Evolutionary conservation across 768 basidiomycete genomes (phyloP).

Genomic region (Russula emetica): DNA sequence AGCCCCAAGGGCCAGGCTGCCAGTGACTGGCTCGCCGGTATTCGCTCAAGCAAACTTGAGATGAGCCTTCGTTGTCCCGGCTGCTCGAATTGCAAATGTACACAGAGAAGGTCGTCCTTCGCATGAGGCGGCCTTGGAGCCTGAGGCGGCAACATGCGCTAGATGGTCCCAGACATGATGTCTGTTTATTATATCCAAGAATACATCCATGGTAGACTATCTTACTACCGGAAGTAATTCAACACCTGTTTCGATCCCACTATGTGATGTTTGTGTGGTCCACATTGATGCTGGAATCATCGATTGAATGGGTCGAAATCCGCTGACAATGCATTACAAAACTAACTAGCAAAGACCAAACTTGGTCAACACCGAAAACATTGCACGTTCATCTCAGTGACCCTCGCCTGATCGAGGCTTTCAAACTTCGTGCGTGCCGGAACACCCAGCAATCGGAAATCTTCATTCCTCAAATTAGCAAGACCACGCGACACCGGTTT

Average conservation of each 20-base stretch:
- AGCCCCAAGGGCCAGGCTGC: no score
- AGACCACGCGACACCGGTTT: not conserved
- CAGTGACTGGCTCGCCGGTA: no score
- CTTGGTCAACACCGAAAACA: not conserved
- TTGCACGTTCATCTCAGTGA: not conserved
- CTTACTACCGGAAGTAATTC: no score
- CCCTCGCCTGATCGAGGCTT: not conserved
- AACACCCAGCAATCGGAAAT: no score
- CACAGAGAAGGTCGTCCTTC: constrained; percentile 79
- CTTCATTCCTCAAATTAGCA: not conserved
- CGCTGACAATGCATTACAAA: not conserved
- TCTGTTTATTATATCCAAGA: not conserved
- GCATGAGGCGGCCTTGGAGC: constrained; percentile 47
- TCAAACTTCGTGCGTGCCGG: not conserved
- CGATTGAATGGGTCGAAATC: no score
- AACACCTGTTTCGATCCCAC: no score
- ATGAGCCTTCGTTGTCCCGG: constrained; percentile 60
- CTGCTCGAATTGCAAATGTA: constrained; percentile 76
- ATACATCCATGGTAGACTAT: no score
- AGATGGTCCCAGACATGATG: not conserved
- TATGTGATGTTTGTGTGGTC: no score
- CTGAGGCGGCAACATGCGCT: constrained; percentile 51
- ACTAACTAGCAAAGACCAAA: no score
- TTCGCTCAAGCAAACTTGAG: no score
- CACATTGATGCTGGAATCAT: not conserved